Evolutionary conservation across 2,329 filamentous ascomycete species (phyloP).

Genomic region (Metarhizium brunneum): DNA sequence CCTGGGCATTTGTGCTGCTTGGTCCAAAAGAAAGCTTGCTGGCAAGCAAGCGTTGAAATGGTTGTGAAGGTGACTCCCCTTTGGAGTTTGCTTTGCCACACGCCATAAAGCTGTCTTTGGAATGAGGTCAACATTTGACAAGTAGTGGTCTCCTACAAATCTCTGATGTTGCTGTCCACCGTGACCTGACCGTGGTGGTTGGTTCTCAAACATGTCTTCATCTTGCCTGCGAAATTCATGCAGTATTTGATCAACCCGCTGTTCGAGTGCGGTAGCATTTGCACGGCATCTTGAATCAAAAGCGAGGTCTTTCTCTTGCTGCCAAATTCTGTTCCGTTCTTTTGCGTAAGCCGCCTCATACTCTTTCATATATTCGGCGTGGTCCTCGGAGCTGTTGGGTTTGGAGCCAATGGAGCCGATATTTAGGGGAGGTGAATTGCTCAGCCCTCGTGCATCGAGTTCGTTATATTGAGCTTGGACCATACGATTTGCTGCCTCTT

Average conservation of each 20-base stretch:
- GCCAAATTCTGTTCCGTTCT: not conserved
- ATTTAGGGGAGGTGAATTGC: not conserved
- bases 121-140: slow-evolving; percentile 45
- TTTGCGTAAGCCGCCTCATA: not conserved
- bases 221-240: slow-evolving; percentile 27
- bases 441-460: not conserved
- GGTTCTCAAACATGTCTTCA: slow-evolving; percentile 21
- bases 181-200: slow-evolving; percentile 24
- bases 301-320: slow-evolving; percentile 24
- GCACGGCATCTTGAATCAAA: slow-evolving; percentile 30
- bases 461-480: not conserved
- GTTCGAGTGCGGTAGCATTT: slow-evolving; percentile 25
- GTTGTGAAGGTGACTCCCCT: slow-evolving; percentile 64
- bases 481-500: not conserved
- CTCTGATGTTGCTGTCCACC: slow-evolving; percentile 34
- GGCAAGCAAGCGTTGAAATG: slow-evolving; percentile 70
- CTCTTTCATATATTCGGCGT: not conserved
- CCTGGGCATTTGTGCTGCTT: slow-evolving; percentile 44
- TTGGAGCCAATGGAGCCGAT: not conserved
- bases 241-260: slow-evolving; percentile 29
- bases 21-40: slow-evolving; percentile 48
- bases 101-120: slow-evolving; percentile 46
- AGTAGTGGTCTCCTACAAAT: slow-evolving; percentile 47
- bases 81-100: slow-evolving; percentile 53
- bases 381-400: not conserved